Conservation (phyloP, 345 rosid species). For the Alliaria petiolata region DNA sequence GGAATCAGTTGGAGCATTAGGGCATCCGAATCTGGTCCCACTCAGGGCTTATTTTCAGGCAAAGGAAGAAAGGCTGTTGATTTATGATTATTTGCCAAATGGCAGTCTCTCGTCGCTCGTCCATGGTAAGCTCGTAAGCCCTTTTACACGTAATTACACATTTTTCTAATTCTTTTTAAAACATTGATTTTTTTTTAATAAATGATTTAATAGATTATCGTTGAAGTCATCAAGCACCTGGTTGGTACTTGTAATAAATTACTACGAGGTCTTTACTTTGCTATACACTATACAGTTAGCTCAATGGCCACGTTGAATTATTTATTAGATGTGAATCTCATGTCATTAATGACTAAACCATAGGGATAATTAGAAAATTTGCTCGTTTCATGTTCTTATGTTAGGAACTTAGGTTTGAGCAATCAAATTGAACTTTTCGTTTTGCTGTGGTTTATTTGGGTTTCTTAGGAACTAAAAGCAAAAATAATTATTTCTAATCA, state of each 20-base stretch:
- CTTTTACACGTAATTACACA: background rate
- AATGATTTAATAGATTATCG: background rate
- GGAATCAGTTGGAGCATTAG: conserved; percentile 92
- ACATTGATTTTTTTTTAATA: no score
- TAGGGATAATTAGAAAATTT: background rate
- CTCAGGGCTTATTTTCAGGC: conserved; percentile 86
- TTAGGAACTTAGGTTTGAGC: no score
- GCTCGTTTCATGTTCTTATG: no score
- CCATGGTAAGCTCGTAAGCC: conserved; percentile 49
- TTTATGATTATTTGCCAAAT: conserved; percentile 87
- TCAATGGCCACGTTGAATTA: background rate
- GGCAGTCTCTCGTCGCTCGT: conserved; percentile 86
- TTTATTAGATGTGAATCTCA: background rate
- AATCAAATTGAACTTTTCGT: no score
- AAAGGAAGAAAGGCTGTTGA: conserved; percentile 69
- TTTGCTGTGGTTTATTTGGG: no score
- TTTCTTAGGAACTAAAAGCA: no score
- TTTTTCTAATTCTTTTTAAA: background rate
- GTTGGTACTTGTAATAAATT: conserved; percentile 16
- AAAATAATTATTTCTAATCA: no score
- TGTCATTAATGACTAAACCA: background rate
- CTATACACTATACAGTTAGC: background rate
- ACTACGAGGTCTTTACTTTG: conserved; percentile 8
- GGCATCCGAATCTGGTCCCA: conserved; percentile 93
- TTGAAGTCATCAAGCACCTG: conserved; percentile 23